Evolutionary conservation across 345 rosid genomes (phyloP).

Genomic region (Turnera subulata): DNA sequence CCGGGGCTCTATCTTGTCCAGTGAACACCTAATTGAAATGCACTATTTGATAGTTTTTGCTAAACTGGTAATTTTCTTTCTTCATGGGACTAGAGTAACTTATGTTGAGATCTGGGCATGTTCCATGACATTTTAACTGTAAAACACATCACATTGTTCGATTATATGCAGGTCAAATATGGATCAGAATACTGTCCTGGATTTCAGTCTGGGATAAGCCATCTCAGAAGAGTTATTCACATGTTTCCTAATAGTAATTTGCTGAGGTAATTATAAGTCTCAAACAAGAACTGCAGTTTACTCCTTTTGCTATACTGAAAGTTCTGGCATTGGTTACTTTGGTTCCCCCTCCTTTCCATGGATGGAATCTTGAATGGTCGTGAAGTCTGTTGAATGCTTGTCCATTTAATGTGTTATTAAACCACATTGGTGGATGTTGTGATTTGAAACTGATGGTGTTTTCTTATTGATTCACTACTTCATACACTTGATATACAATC

Average conservation of each 20-base stretch:
- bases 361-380: not conserved
- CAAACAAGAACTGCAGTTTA: constrained; percentile 1
- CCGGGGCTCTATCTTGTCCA: constrained; percentile 43
- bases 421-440: too few relatives aligned
- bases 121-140: constrained; percentile 3
- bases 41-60: constrained; percentile 72
- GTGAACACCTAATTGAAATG: constrained; percentile 56
- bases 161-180: constrained; percentile 58
- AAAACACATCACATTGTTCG: constrained; percentile 10
- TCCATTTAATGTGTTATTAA: too few relatives aligned
- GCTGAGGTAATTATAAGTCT: constrained; percentile 51
- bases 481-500: too few relatives aligned
- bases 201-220: constrained; percentile 58
- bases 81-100: constrained; percentile 5
- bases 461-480: too few relatives aligned
- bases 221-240: constrained; percentile 80
- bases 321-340: constrained; percentile 6
- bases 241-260: constrained; percentile 66
- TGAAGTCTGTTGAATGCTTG: too few relatives aligned
- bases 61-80: constrained; percentile 59
- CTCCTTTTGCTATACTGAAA: not conserved
- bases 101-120: constrained; percentile 2
- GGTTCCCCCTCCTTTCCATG: not conserved
- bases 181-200: constrained; percentile 58
- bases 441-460: too few relatives aligned